Base-by-base conservation (phyloP, 345 rosid species). In the Trapa incisa region DNA sequence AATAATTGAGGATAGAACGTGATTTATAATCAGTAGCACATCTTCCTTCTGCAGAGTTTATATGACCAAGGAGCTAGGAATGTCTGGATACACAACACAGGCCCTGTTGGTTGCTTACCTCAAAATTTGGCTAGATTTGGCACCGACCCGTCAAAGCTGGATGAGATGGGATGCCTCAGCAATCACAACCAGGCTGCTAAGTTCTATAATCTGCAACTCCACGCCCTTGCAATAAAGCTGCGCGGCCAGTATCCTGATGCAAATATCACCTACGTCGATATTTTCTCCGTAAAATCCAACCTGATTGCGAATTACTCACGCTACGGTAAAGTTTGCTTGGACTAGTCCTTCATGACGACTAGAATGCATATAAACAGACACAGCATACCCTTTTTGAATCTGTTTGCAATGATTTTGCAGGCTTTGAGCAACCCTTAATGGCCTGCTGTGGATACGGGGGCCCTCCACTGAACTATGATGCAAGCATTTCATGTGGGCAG, bases 401-500 rank as follows among this genome's bases (percentile, higher is more conserved):
- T 58, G 38, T 58, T 32, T 11, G 15, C 22, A 10, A 5, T n/a
- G 33, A 32, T 68, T 76, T 74, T 82, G 75, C 83, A 94, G 97
- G 97, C 68, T 94, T 94, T 52, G 95, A 91, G 68, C 91, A 94
- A 14, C 93, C 97, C 1, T 72, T 87, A 76, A 89, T 84, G 91
- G 92, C 85, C n/a, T 94, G 99, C 78, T 94, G 99, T 72, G 99
- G 99, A 47, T 70, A 79, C 36, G 95, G 96, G 74, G 99, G 99
- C 15, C 75, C 87, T 1, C 96, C 97, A 0, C 54, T 91, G 69
- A 94, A 94, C 70, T 94, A 94, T 38, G 92, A 94, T 73, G 79
- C 77, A 22, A 78, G 85, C 22, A 69, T 91, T 69, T 2, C 76
- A 0, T 94, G 99, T 72, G 99, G 99, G 56, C 94, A 87, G 74